Percentiles rank a stretch among this genome's conserved stretches.
Evolutionary conservation across 129 eudicot genomes (phyloP).

Genomic region (Calendula officinalis): DNA sequence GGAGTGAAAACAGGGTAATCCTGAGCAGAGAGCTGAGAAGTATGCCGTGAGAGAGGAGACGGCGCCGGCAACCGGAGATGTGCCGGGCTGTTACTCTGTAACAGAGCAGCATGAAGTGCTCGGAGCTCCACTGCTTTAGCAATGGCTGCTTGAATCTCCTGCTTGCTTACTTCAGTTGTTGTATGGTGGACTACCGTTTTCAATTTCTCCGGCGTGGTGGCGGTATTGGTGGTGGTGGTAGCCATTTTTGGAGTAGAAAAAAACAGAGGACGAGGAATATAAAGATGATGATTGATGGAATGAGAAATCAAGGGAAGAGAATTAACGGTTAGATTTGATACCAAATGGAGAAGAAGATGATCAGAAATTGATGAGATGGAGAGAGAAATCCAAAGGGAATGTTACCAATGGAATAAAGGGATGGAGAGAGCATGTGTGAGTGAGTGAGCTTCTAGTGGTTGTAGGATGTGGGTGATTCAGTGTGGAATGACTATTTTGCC

Average conservation of each 20-base stretch:
- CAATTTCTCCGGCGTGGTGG: conserved; percentile 12
- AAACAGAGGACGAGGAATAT: conserved; percentile 13
- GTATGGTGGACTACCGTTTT: conserved; percentile 10
- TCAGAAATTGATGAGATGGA: conserved; percentile 14
- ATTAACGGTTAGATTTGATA: conserved; percentile 33
- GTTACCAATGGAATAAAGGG: conserved; percentile 31
- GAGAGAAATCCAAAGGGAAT: conserved; percentile 22
- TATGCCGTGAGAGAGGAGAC: conserved; percentile 57
- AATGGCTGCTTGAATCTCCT: conserved; percentile 77
- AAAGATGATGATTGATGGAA: neutral
- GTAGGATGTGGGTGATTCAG: neutral
- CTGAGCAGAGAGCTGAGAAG: conserved; percentile 66
- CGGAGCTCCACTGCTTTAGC: conserved; percentile 94
- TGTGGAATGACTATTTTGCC: conserved; percentile 25
- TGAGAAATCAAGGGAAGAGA: neutral
- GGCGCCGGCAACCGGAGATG: conserved; percentile 42
- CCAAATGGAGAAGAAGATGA: conserved; percentile 21
- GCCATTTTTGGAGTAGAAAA: conserved; percentile 40
- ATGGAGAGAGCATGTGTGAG: conserved; percentile 29
- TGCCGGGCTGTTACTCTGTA: conserved; percentile 58
- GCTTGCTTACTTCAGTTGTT: conserved; percentile 42
- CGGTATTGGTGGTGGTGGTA: conserved; percentile 23
- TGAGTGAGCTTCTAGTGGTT: conserved; percentile 15
- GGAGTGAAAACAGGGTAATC: conserved; percentile 98
- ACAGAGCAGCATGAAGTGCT: conserved; percentile 82